Base-by-base conservation (phyloP, 116 monocot genomes). In the Dioscorea cayenensis region DNA sequence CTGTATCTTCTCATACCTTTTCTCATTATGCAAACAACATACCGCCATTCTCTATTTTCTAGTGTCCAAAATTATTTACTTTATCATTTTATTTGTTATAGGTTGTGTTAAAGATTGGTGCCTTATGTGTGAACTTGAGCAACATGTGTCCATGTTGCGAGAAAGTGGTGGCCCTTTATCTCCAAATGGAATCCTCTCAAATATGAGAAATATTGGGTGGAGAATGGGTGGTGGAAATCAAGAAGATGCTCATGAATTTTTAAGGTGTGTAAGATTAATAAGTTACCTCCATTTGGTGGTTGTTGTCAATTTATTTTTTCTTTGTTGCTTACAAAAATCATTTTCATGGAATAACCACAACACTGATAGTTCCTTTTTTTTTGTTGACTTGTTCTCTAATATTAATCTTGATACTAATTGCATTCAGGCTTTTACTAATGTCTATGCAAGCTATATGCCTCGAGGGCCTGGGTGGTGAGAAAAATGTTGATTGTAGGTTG, bases 221-320 rank as follows among this genome's bases (percentile, higher is more conserved):
- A 76, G 85, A 29, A 89, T 92, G 64, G 95, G 95, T 74, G 89
- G 89, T 25, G 95, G 95, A 37, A 89, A 83, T 66, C 95, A 95
- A 73, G 95, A 95, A 83, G 95, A 95, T 82, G 95, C 95, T 55
- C 95, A 95, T 73, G 95, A 95, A 75, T 95, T 95, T 77, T 77
- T 95, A 68, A 92, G 95, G 95, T 92, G 66, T 22, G 3, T 55
- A 18, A 55, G 16, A 55, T 3, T 16, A 55, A 55, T 55, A 16
- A 18, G 55, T n/a, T 3, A 19, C n/a, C 55, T 55, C n/a, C n/a
- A 16, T 12, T 55, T 55, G 55, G 16, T 55, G 55, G 55, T 55
- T 55, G 55, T 2, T 55, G 14, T n/a, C 55, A 43, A 43, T 32
- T 32, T 32, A 10, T 43, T 43, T 43, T 55, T 0, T 19, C 14